Conservation (phyloP, 176 grass and related monocot genomes). For the Thalia dealbata region DNA sequence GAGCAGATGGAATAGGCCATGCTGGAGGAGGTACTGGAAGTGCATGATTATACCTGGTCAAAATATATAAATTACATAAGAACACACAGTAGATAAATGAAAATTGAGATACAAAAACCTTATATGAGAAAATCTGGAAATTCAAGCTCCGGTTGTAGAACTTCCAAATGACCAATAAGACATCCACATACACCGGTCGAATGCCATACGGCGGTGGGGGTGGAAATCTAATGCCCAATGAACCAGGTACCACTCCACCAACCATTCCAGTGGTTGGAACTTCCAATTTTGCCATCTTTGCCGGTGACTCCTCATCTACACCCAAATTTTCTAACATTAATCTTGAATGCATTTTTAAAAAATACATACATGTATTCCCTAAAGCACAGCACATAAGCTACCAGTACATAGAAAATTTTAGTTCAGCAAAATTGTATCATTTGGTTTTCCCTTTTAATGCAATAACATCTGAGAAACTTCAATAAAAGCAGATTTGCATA, state of each 20-base stretch:
- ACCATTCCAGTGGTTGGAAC: slow-evolving; percentile 38
- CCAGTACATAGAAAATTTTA: too few species aligned
- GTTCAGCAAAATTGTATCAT: too few species aligned
- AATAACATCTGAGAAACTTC: too few species aligned
- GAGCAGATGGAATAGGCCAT: slow-evolving; percentile 43
- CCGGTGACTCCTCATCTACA: slow-evolving; percentile 67
- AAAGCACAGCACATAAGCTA: neutral
- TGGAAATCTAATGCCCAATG: slow-evolving; percentile 41
- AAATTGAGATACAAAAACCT: neutral
- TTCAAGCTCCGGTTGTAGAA: neutral
- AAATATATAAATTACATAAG: slow-evolving; percentile 3
- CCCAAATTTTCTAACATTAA: neutral
- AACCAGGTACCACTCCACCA: slow-evolving; percentile 41
- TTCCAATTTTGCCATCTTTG: slow-evolving; percentile 72
- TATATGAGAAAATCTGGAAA: neutral
- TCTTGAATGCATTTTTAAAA: neutral
- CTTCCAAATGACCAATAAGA: slow-evolving; percentile 1
- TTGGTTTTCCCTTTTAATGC: too few species aligned
- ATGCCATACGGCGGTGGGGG: slow-evolving; percentile 53
- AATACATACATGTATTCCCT: too few species aligned
- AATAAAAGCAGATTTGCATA: too few species aligned
- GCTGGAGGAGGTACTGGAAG: slow-evolving; percentile 39
- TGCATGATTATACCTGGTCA: slow-evolving; percentile 71
- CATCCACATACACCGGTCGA: slow-evolving; percentile 55
- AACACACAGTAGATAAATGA: neutral